Evolutionary conservation across 1,284 basidiomycete genomes (phyloP), one percentile per base, ranked within the genome.

Genomic region (Leccinum subspadiceum): DNA sequence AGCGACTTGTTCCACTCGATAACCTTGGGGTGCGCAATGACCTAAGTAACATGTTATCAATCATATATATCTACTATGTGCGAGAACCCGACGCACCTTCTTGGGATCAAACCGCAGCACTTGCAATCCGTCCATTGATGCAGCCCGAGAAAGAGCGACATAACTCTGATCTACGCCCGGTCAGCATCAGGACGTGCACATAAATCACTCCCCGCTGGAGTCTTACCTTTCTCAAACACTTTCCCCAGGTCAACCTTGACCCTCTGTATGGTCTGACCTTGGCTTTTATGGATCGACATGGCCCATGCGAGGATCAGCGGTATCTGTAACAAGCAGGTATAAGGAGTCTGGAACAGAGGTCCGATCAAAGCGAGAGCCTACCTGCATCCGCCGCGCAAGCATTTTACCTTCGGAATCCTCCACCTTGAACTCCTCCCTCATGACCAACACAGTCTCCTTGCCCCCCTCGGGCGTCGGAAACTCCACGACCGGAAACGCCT

Each of bases 121-220:
- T 70, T 94, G 91, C 46, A 95, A 77, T 0, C 92, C 89, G 9
- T 91, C 85, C 44, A 94, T 75, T 7, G 86, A 86, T 0, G 91
- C 90, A 0, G 93, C 93, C 10, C 93, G 85, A 7, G 91, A 93
- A 7, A 95, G 78, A 0, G 93, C 93, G 10, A 94, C 92, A 65
- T 94, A 94, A 48, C 89, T 90, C 76, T 90, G 89, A 2, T 84
- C 85, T 83, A 57, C 10, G 17, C 2, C 3, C 1, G 15, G 2
- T 66, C n/a, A 65, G 57, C 17, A 35, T 33, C 37, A 29, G 7
- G 1, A 35, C 13, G 31, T 24, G 37, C 9, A 35, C 26, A 4
- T 10, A 13, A 3, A 5, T 7, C 15, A 12, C 9, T 48, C 44
- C 44, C 5, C 20, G 20, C 20, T 13, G 44, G 10, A 48, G 44